Base-by-base conservation (phyloP, 345 rosid species). In the Hirschfeldia incana region DNA sequence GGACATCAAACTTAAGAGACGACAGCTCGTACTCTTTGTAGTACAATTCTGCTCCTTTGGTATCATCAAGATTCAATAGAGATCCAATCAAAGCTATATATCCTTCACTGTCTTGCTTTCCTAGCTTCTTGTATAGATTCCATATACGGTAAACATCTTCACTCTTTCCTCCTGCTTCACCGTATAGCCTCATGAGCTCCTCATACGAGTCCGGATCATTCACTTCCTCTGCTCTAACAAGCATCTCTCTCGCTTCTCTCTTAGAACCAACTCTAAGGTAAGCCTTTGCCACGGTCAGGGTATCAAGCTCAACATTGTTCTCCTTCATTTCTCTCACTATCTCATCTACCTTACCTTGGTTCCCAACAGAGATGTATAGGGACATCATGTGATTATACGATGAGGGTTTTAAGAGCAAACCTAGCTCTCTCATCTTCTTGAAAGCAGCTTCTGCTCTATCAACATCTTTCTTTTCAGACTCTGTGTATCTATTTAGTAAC, bases 251-350 rank as follows among this genome's bases (percentile, higher is more conserved):
- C 2, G 36, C 55, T 5, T 71, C 57, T 59, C 1, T 53, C 75
- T 59, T 71, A 0, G 26, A 21, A 26, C 53, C 36, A 13, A 4
- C 2, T 7, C 8, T 27, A 1, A 71, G 55, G 27, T 37, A 72
- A 59, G 75, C 75, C 66, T 4, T 13, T 4, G 75, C 75, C 75
- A 59, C 26, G 65, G n/a, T n/a, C n/a, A n/a, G n/a, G n/a, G n/a
- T n/a, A n/a, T 37, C 55, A 37, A 53, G 15, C 46, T 32, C 4
- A 1, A 53, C 7, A 46, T 36, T 16, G 63, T 7, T 69, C 3
- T 69, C 73, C 73, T 53, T 53, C 73, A 69, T 69, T 30, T 69
- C 46, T 32, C 5, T 5, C 0, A 69, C 63, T 17, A 69, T 69
- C 30, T 69, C 73, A 16, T 69, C 63, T 6, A 69, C 29, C 29